Conservation (phyloP, 768 basidiomycete species). For the Pleurotus tuber-regium region DNA sequence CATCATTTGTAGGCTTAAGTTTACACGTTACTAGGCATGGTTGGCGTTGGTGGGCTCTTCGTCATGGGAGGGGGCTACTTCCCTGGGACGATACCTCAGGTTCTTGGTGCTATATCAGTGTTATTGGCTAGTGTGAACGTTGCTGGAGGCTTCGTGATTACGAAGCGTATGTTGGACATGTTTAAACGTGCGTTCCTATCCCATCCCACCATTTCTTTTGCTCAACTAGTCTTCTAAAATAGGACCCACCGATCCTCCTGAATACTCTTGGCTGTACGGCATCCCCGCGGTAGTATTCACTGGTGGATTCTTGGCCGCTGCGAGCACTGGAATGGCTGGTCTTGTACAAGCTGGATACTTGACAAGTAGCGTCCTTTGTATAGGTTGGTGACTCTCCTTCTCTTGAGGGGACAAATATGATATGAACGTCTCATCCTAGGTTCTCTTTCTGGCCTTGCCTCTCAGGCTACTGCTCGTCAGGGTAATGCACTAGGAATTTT, state of each 20-base stretch:
- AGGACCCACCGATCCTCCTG: constrained; percentile 84
- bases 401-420: neutral
- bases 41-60: constrained; percentile 83
- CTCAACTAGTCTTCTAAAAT: constrained; percentile 11
- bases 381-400: constrained; percentile 42
- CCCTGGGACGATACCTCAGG: constrained; percentile 79
- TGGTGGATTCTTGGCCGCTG: constrained; percentile 79
- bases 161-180: constrained; percentile 92
- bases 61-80: constrained; percentile 89
- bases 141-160: constrained; percentile 85
- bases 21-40: constrained; percentile 44
- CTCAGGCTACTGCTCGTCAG: constrained; percentile 79
- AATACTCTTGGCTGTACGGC: constrained; percentile 82
- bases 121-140: constrained; percentile 87
- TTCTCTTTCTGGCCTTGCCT: constrained; percentile 76
- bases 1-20: neutral
- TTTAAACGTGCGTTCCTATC: constrained; percentile 63
- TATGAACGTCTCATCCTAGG: constrained; percentile 34
- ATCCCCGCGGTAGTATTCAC: constrained; percentile 80
- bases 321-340: constrained; percentile 81
- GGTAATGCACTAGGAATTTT: constrained; percentile 89
- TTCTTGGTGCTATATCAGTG: constrained; percentile 79
- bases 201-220: neutral
- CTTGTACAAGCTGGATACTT: constrained; percentile 88
- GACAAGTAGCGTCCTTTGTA: constrained; percentile 83